Evolutionary conservation across 257 asterid genomes (phyloP).

Genomic region (Ocimum tenuiflorum): DNA sequence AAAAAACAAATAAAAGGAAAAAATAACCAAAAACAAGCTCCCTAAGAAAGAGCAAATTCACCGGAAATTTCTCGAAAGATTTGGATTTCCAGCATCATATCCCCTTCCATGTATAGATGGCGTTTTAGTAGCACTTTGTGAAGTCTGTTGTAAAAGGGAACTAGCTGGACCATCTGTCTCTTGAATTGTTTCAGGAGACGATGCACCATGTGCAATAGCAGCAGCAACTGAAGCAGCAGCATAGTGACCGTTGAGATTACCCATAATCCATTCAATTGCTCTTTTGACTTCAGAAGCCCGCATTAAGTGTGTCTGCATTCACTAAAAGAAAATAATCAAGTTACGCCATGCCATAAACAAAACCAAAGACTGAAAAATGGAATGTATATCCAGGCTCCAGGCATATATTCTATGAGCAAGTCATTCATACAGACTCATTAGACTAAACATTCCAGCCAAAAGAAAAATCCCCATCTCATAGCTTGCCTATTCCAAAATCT

Average conservation of each 20-base stretch:
- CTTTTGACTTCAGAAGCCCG: slow-evolving; percentile 93
- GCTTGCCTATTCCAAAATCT: neutral
- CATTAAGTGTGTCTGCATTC: slow-evolving; percentile 92
- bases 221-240: slow-evolving; percentile 99
- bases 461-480: too few relatives aligned
- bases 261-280: slow-evolving; percentile 93
- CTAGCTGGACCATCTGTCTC: slow-evolving; percentile 45
- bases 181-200: slow-evolving; percentile 58
- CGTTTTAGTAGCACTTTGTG: slow-evolving; percentile 36
- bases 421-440: neutral
- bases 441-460: neutral
- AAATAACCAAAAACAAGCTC: neutral
- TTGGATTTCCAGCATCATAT: slow-evolving; percentile 51
- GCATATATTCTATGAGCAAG: neutral
- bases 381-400: slow-evolving; percentile 3
- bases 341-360: slow-evolving; percentile 36
- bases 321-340: slow-evolving; percentile 76
- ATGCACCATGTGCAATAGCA: slow-evolving; percentile 93
- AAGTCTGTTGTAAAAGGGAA: slow-evolving; percentile 46
- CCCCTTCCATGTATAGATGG: slow-evolving; percentile 52
- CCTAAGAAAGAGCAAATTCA: slow-evolving; percentile 25
- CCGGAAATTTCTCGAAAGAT: slow-evolving; percentile 76
- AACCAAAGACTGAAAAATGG: slow-evolving; percentile 8
- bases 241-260: slow-evolving; percentile 86
- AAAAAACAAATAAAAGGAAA: neutral